Base-by-base conservation (phyloP, 805 yeast species). In the Metschnikowia colocasiae region DNA sequence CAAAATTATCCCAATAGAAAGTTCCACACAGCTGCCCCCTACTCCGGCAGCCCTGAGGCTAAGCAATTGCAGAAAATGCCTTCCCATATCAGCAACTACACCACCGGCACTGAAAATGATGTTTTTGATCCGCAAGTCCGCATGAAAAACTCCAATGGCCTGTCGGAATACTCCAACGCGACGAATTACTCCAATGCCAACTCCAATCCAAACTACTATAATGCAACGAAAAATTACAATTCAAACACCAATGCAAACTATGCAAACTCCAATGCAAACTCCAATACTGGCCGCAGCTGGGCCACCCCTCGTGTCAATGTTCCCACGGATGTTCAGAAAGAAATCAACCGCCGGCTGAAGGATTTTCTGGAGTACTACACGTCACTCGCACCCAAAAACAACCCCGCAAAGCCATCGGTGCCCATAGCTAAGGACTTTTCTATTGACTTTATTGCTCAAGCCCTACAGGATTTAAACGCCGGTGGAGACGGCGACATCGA, bases 401-500 rank as follows among this genome's bases (percentile, higher is more conserved):
- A 68, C 32, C 55, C 66, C 9, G 61, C 67, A n/a, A 45, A 29
- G 30, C 43, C 43, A n/a, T 23, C 37, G 20, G 64, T 68, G 25
- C 75, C 75, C 8, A 61, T 71, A 7, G 59, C 63, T 45, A 71
- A 72, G 47, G 77, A 73, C 49, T 73, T 73, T 49, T 69, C 75
- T 2, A 67, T 73, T 26, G 77, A 73, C 47, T 73, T 68, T 48
- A 73, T 73, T 22, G 76, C 77, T 12, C 71, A 72, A 47, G 76
- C 76, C 1, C 57, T 73, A 29, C 76, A 73, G 51, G 77, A 73
- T 54, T 64, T 73, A 52, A 71, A 71, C 47, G 56, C 64, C 1
- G 77, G 77, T 10, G 77, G 77, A 5, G 61, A 73, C 47, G 76
- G 77, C 9, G 76, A 73, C 47, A 59, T 73, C 32, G 67, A 60